A percentile compares a stretch with the other conserved stretches of the same genome.
Conservation (phyloP, 208 protist species). For the Wallacemonas sp. region DNA sequence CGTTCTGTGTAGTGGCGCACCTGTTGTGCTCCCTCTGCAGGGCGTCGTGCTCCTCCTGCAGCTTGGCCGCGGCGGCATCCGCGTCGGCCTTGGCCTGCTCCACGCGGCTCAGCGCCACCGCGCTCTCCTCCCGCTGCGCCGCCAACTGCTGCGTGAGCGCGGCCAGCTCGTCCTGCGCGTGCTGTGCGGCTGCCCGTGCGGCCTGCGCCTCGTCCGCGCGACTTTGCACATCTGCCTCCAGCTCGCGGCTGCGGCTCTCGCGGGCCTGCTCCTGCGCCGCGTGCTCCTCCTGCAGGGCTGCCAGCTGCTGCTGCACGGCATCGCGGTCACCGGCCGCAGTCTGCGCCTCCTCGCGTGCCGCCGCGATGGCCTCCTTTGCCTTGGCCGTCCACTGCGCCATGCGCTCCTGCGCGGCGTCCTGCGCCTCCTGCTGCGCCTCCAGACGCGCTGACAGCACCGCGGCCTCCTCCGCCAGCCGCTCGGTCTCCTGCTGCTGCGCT, state of each 20-base stretch:
- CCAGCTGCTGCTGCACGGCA: conserved; percentile 6
- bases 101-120: conserved; percentile 9
- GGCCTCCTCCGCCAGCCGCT: neutral
- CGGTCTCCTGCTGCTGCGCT: neutral
- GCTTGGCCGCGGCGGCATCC: neutral
- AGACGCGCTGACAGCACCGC: too few relatives aligned
- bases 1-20: neutral
- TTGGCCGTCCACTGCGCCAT: neutral
- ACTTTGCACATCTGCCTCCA: conserved; percentile 6
- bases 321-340: conserved; percentile 5
- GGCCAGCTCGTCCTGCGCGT: neutral
- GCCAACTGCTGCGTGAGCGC: conserved; percentile 8
- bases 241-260: conserved; percentile 7
- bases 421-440: too few relatives aligned
- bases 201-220: conserved; percentile 14
- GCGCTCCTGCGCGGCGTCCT: neutral
- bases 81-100: neutral
- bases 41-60: conserved; percentile 23
- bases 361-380: neutral
- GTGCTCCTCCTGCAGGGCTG: conserved; percentile 5
- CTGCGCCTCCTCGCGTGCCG: neutral
- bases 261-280: neutral
- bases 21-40: conserved; percentile 5
- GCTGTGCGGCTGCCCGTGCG: neutral
- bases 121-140: conserved; percentile 9